Evolutionary conservation across 1,284 basidiomycete species (phyloP), one percentile per base, ranked within the genome.

Genomic region (Ganoderma resinaceum): DNA sequence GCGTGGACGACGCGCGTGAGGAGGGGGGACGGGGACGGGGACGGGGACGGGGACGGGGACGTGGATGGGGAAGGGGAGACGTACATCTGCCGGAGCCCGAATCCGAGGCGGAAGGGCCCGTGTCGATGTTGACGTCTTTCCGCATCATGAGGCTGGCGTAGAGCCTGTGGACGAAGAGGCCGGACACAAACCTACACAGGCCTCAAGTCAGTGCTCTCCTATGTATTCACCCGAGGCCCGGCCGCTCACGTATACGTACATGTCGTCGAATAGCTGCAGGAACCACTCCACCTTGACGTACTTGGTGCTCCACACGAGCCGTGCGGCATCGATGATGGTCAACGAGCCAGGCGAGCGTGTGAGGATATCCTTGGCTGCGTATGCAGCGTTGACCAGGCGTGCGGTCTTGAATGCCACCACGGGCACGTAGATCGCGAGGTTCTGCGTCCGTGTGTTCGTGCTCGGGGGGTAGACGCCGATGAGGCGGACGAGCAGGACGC

Each of bases 241-340:
- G 3, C 6, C 8, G 31, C 11, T 14, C 14, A 67, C 70, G 20
- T 65, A 77, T 9, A 67, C 70, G 20, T 65, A 77, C 76, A 71
- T 61, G 60, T 78, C 73, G 58, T 78, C 77, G 46, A 76, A 74
- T 1, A 78, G 62, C 62, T 79, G 78, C 14, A 77, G 57, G 43
- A 76, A 74, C 77, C 76, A 79, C 46, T 78, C 77, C 5, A 76
- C 60, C 59, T 72, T 76, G 52, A 57, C 37, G 62, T 60, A 63
- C 18, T 26, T 62, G 8, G 20, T 26, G 16, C 20, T 33, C 63
- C 43, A 68, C 62, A 42, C 31, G 9, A 49, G 16, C 42, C n/a
- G 29, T 0, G 33, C 40, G 12, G 20, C 43, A 7, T 43, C 18
- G 20, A 60, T 49, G 14, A 67, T 14, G 38, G 23, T 12, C 6